These are phyloP conservation scores for Pseudoperonospora humuli DNA, from an alignment of 352 stramenopile genomes.

Conservation along the genomic window DNA sequence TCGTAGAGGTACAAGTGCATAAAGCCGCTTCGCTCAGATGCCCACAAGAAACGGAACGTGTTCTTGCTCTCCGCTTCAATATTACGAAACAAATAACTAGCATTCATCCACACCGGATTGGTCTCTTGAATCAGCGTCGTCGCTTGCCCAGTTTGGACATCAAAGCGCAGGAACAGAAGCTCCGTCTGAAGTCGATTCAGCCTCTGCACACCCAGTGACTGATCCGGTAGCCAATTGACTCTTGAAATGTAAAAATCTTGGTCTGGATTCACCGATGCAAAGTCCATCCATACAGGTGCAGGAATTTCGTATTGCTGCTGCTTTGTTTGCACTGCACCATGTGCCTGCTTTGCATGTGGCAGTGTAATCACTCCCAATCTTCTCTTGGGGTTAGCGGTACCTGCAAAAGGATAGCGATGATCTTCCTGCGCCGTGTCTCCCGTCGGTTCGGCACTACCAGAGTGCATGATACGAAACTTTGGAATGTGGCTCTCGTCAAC, in stretches of 20 bases:
- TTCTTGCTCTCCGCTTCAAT: slow-evolving; percentile 70
- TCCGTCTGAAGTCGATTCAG: slow-evolving; percentile 80
- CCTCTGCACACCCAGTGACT: slow-evolving; percentile 86
- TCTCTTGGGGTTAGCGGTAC: slow-evolving; percentile 86
- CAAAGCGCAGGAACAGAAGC: slow-evolving; percentile 67
- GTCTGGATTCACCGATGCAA: slow-evolving; percentile 27
- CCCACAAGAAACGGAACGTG: slow-evolving; percentile 93
- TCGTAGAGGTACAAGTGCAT: slow-evolving; percentile 96
- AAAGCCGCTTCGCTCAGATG: slow-evolving; percentile 89
- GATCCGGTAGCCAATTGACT: slow-evolving; percentile 92
- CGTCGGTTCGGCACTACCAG: slow-evolving; percentile 61
- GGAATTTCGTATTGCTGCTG: slow-evolving; percentile 13
- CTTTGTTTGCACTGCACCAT: slow-evolving; percentile 1
- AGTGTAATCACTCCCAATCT: slow-evolving; percentile 63
- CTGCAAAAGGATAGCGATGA: slow-evolving; percentile 91
- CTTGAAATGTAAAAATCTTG: slow-evolving; percentile 88
- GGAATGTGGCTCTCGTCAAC: slow-evolving; percentile 92
- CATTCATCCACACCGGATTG: slow-evolving; percentile 92
- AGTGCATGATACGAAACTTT: slow-evolving; percentile 94
- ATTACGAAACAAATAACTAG: slow-evolving; percentile 90
- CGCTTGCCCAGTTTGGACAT: slow-evolving; percentile 53
- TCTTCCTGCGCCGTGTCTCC: slow-evolving; percentile 60
- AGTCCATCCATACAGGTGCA: slow-evolving; percentile 72
- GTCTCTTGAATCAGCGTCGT: slow-evolving; percentile 85
- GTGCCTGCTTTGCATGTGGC: slow-evolving; percentile 12